Base-by-base conservation (phyloP, 2,329 filamentous ascomycete genomes). In the Graphilbum ipis-grandicollis region DNA sequence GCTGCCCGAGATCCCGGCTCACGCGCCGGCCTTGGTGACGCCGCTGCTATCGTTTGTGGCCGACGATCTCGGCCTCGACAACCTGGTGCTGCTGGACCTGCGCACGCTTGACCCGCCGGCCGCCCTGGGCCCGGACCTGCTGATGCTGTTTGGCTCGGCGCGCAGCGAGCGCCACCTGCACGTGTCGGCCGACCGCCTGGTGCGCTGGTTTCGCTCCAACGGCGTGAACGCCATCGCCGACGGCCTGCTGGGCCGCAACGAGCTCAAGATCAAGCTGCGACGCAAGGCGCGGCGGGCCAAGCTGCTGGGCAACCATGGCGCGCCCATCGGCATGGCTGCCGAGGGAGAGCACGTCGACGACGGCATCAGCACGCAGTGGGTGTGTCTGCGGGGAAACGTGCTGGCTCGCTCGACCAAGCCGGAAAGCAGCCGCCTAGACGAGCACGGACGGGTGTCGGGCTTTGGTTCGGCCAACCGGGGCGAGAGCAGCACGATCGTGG, bases 121-220 rank as follows among this genome's bases (percentile, higher is more conserved):
- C 1, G 86, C 86, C 0, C 67, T 98, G 2, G 90, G 90, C 2
- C 73, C 82, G 2, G 86, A 88, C 48, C 66, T 94, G 21, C 68
- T 98, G 37, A 96, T 96, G 90, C 59, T 98, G 22, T 74, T 98
- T 44, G 85, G 80, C 30, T 93, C 85, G 9, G 83, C 88, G 13
- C 78, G 90, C 40, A 92, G 83, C 48, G 83, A 94, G 55, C 85
- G 88, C 36, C 90, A 98, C 59, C 63, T 98, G 26, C 88, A 93
- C 51, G 79, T 93, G 18, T 83, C 83, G 1, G 84, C 86, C 0
- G 85, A 93, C 50, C 74, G 84, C n/a, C 69, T 93, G 19, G 83
- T 86, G 44, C 72, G 88, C 40, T 94, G 83, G 79, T 60, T 94
- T 32, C 69, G 85, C 36, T 75, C 74, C 12, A 72, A 83, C 54